These are phyloP conservation scores for Botryotinia calthae DNA, from an alignment of 2,329 filamentous ascomycete genomes.

Conservation along the genomic window DNA sequence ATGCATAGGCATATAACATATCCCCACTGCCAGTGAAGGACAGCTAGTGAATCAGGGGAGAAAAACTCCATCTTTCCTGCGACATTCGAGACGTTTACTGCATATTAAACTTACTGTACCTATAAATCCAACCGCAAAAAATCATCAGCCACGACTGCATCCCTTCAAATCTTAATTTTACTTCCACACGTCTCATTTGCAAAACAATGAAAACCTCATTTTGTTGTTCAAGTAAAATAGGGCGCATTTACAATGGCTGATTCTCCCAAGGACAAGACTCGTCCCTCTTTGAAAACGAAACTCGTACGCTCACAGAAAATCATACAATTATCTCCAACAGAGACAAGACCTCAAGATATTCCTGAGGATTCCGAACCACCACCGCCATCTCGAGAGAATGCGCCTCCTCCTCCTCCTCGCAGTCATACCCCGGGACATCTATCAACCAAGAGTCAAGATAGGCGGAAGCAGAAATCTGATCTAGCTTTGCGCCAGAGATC, in stretches of 20 bases:
- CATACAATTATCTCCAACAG: conserved; percentile 41
- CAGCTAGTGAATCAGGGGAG: conserved; percentile 13
- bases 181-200: conserved; percentile 4
- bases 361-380: conserved; percentile 41
- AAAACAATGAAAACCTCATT: conserved; percentile 19
- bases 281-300: conserved; percentile 43
- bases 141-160: conserved; percentile 16
- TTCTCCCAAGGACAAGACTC: conserved; percentile 36
- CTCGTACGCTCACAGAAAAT: conserved; percentile 56
- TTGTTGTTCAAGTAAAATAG: conserved; percentile 27
- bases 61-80: conserved; percentile 16
- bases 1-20: neutral
- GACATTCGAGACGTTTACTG: conserved; percentile 13
- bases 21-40: conserved; percentile 10
- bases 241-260: conserved; percentile 39
- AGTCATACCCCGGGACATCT: conserved; percentile 63
- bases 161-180: conserved; percentile 7
- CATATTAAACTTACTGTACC: conserved; percentile 16
- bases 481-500: conserved; percentile 38
- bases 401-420: conserved; percentile 47
- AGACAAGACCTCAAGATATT: conserved; percentile 39
- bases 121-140: conserved; percentile 17
- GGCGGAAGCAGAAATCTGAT: conserved; percentile 35
- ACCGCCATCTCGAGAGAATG: conserved; percentile 33
- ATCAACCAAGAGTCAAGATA: conserved; percentile 52